Conservation (phyloP, 2,329 filamentous ascomycete species). For the Orbilia brochopaga region DNA sequence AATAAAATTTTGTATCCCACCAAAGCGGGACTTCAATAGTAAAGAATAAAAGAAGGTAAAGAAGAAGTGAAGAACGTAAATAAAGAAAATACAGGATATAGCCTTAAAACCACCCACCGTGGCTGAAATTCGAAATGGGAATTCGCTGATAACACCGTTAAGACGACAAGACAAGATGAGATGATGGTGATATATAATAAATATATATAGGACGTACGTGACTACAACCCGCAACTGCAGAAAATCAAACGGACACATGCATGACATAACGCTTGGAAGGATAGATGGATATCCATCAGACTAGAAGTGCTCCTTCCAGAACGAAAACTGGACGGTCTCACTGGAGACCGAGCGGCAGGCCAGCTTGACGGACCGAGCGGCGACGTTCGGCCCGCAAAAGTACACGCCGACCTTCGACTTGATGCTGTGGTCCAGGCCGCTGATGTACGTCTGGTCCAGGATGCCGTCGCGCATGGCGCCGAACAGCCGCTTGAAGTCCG, state of each 20-base stretch:
- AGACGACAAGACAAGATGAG: constrained; percentile 38
- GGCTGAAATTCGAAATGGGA: constrained; percentile 31
- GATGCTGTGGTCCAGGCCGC: constrained; percentile 75
- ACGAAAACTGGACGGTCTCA: constrained; percentile 86
- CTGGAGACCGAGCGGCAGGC: constrained; percentile 76
- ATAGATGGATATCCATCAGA: no score
- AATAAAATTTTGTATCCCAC: not conserved
- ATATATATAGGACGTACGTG: constrained; percentile 36
- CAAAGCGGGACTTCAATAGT: not conserved
- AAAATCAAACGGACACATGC: constrained; percentile 1
- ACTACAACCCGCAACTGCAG: constrained; percentile 22
- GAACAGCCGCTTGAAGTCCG: constrained; percentile 83
- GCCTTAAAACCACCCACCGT: not conserved
- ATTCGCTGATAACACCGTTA: constrained; percentile 50
- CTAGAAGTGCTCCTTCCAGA: constrained; percentile 89
- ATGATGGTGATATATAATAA: not conserved
- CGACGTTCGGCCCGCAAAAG: constrained; percentile 86
- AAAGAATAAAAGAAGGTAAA: not conserved
- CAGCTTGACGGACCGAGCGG: constrained; percentile 81
- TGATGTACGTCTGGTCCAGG: constrained; percentile 80
- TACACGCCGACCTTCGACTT: constrained; percentile 93
- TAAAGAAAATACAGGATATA: constrained; percentile 11
- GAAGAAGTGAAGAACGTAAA: constrained; percentile 5
- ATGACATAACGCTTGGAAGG: constrained; percentile 10
- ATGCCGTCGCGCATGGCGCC: constrained; percentile 86